Base-by-base conservation (phyloP, 192 early-diverging fungal species). In the Entomortierella beljakovae region DNA sequence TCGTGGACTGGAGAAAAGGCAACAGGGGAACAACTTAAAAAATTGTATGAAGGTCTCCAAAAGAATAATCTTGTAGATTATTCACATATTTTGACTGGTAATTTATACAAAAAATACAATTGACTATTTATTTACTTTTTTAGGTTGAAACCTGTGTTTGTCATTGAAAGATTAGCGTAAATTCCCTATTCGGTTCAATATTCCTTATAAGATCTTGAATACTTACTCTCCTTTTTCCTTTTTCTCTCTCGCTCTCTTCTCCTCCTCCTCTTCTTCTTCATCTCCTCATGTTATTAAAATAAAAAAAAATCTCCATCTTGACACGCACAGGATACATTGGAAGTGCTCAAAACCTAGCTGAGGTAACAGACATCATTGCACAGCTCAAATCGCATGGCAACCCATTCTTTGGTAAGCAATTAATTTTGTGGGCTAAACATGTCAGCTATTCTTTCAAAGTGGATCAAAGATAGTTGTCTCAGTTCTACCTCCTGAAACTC, bases 21-120 rank as follows among this genome's bases (percentile, higher is more conserved):
- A 42, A 81, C 86, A 7, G 89, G 88, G 1, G 70, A 82, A 3
- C 87, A 94, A 23, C 67, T 97, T n/a, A 72, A 85, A 20, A 85
- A 88, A 25, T 76, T 97, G 5, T 88, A 91, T 71, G 85, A 86
- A 15, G 95, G 94, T 2, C 81, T 97, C 28, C 82, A 91, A 56
- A 74, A 42, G 15, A 98, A 96, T 71, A 89, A 89, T 0, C 85
- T 97, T 6, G 73, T 87, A 13, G 86, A 89, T 20, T 95, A 95
- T 75, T 86, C 94, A 31, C 94, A 96, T 71, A 61, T 98, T 38
- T 81, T 98, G 71, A 91, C 93, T 8, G 96, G 91, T 90, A 79
- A 31, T 56, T 28, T 3, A 20, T 46, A 2, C 15, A 20, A 46
- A 20, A 46, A 20, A 20, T 20, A 46, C 43, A 3, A 38, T 38